These are phyloP conservation scores for Aureobasidium uvarum DNA, from an alignment of 2,329 filamentous ascomycete genomes.

Conservation along the genomic window DNA sequence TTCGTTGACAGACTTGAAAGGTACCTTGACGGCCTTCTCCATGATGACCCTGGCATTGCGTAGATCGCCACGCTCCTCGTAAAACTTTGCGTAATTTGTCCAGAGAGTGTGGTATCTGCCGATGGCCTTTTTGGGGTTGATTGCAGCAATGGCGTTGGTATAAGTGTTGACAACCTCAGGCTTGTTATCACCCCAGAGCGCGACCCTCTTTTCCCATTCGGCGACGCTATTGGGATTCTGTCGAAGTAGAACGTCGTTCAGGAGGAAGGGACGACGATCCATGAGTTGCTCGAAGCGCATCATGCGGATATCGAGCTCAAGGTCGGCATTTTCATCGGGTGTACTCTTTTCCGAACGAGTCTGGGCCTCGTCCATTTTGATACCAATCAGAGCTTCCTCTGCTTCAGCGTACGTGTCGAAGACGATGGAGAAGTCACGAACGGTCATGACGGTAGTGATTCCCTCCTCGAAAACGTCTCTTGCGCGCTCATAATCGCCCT, in stretches of 20 bases:
- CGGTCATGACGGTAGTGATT: constrained; percentile 97
- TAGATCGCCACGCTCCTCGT: constrained; percentile 82
- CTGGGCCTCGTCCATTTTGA: constrained; percentile 85
- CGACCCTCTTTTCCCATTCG: constrained; percentile 98
- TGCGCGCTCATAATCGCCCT: constrained; percentile 87
- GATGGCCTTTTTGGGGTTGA: constrained; percentile 89
- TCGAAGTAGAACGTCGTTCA: constrained; percentile 91
- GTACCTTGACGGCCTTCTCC: constrained; percentile 97
- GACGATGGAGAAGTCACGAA: constrained; percentile 92
- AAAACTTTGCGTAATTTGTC: constrained; percentile 96
- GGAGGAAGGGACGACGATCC: constrained; percentile 90
- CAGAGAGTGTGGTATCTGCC: constrained; percentile 94
- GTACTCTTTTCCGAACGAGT: constrained; percentile 73
- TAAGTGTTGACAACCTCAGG: constrained; percentile 90
- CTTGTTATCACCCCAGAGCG: constrained; percentile 91
- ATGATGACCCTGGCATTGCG: constrained; percentile 86
- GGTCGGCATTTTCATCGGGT: constrained; percentile 79
- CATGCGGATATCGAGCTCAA: constrained; percentile 95
- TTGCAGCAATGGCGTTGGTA: constrained; percentile 86
- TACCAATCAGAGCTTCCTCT: constrained; percentile 90
- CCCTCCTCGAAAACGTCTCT: constrained; percentile 94
- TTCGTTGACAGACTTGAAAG: constrained; percentile 96
- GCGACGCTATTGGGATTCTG: constrained; percentile 96
- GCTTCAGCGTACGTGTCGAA: constrained; percentile 98
- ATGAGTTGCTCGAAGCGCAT: constrained; percentile 97